Evolutionary conservation across 768 basidiomycete species (phyloP).

Genomic region (Amanita muscaria): DNA sequence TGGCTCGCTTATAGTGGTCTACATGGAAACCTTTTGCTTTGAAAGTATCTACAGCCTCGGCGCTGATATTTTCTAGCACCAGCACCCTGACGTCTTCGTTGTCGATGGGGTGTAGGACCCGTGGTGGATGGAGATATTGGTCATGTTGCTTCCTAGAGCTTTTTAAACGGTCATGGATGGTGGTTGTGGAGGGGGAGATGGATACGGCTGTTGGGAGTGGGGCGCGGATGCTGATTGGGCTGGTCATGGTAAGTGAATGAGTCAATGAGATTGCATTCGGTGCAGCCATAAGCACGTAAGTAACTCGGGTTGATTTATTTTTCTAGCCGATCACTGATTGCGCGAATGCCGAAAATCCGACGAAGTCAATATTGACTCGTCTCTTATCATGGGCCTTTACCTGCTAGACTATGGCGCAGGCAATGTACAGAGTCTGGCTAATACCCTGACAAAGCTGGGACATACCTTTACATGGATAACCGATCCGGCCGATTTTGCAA

Average conservation of each 20-base stretch:
- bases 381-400: slow-evolving; percentile 45
- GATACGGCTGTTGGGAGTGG: slow-evolving; percentile 35
- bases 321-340: too few species aligned
- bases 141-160: slow-evolving; percentile 26
- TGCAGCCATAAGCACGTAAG: too few species aligned
- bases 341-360: neutral
- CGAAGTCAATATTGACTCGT: slow-evolving; percentile 10
- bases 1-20: slow-evolving; percentile 77
- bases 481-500: slow-evolving; percentile 68
- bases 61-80: slow-evolving; percentile 91
- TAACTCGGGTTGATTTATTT: too few species aligned
- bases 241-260: slow-evolving; percentile 29
- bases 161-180: slow-evolving; percentile 37
- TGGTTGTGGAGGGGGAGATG: slow-evolving; percentile 38
- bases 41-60: slow-evolving; percentile 79
- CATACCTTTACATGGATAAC: slow-evolving; percentile 87
- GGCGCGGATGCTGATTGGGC: slow-evolving; percentile 36
- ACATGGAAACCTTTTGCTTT: slow-evolving; percentile 82
- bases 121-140: slow-evolving; percentile 44
- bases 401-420: slow-evolving; percentile 97
- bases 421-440: slow-evolving; percentile 89
- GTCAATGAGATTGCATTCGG: too few species aligned
- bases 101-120: slow-evolving; percentile 73
- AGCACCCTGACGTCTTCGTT: slow-evolving; percentile 77
- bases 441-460: slow-evolving; percentile 78